These are phyloP conservation scores for Coemansia sp. DNA, from an alignment of 192 early-diverging fungal genomes.

Conservation along the genomic window DNA sequence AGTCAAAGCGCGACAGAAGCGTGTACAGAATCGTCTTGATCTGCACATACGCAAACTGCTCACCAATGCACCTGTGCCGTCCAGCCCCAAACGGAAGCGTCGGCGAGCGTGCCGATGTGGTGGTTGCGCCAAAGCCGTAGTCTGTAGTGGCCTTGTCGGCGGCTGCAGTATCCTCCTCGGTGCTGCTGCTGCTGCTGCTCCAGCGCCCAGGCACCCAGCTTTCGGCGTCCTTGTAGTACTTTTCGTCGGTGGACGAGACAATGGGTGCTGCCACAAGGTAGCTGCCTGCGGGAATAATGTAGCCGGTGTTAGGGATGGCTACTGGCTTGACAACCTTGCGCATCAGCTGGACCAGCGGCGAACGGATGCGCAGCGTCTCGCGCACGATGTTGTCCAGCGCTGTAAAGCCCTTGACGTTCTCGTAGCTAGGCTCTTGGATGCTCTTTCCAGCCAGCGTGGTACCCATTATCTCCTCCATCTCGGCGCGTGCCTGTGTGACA, in stretches of 20 bases:
- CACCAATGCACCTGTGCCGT: slow-evolving; percentile 98
- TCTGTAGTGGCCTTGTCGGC: slow-evolving; percentile 62
- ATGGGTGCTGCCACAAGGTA: slow-evolving; percentile 81
- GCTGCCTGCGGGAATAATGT: slow-evolving; percentile 89
- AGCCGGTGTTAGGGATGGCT: slow-evolving; percentile 70
- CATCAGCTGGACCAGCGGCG: slow-evolving; percentile 92
- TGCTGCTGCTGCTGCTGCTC: slow-evolving; percentile 54
- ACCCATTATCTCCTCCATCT: slow-evolving; percentile 67
- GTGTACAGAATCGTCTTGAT: slow-evolving; percentile 90
- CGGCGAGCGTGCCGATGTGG: slow-evolving; percentile 67
- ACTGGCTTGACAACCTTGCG: slow-evolving; percentile 82
- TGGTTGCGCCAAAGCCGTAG: slow-evolving; percentile 74
- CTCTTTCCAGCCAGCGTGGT: slow-evolving; percentile 50
- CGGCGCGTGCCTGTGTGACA: slow-evolving; percentile 65
- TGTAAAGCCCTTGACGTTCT: slow-evolving; percentile 71
- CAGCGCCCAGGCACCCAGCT: slow-evolving; percentile 83
- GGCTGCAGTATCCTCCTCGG: slow-evolving; percentile 57
- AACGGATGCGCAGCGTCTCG: slow-evolving; percentile 90
- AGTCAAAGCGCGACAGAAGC: slow-evolving; percentile 77
- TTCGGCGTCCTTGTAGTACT: slow-evolving; percentile 76
- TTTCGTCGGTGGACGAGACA: slow-evolving; percentile 77
- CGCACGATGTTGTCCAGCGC: slow-evolving; percentile 82
- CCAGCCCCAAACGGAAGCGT: slow-evolving; percentile 98
- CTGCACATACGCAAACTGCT: slow-evolving; percentile 93
- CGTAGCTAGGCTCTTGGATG: slow-evolving; percentile 60